phyloP scores from a whole-genome alignment of 768 basidiomycete genomes.

The Lactarius tabidus region DNA sequence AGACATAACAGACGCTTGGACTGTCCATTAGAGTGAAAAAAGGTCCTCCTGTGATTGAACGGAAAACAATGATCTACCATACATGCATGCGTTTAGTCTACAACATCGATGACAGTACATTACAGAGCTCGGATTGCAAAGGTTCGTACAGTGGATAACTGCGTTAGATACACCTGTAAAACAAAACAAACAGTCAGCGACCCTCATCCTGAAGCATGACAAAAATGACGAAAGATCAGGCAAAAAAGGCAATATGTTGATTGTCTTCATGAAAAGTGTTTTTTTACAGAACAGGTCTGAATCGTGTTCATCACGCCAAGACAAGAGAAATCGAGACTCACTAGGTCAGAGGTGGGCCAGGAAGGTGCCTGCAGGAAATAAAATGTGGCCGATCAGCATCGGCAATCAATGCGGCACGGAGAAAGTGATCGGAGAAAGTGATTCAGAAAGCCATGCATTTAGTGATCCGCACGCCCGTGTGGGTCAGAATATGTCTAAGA shows the following conservation, averaged over 20 bases:
- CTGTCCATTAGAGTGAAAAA: background rate
- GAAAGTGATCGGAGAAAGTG: conserved; percentile 32
- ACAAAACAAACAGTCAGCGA: background rate
- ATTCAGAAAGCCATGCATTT: conserved; percentile 60
- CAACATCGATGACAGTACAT: conserved; percentile 17
- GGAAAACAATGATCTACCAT: conserved; percentile 11
- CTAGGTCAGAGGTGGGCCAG: background rate
- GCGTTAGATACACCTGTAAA: background rate
- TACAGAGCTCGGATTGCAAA: conserved; percentile 6
- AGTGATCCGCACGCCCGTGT: conserved; percentile 45
- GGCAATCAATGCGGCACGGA: conserved; percentile 13
- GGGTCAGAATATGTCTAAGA: conserved; percentile 79
- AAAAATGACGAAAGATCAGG: conserved; percentile 10
- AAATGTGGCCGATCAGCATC: conserved; percentile 24
- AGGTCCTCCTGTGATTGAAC: background rate
- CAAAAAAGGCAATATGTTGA: conserved; percentile 49
- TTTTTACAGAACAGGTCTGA: conserved; percentile 66
- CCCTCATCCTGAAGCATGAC: background rate
- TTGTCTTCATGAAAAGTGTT: conserved; percentile 47
- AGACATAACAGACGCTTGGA: background rate
- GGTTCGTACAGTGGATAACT: background rate
- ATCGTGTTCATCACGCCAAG: conserved; percentile 43
- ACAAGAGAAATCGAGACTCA: conserved; percentile 24
- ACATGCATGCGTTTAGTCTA: conserved; percentile 13
- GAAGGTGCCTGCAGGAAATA: background rate